A percentile compares a stretch with the other conserved stretches of the same genome.
phyloP scores from a whole-genome alignment of 176 grass and related monocot species.

The Alloteropsis semialata region DNA sequence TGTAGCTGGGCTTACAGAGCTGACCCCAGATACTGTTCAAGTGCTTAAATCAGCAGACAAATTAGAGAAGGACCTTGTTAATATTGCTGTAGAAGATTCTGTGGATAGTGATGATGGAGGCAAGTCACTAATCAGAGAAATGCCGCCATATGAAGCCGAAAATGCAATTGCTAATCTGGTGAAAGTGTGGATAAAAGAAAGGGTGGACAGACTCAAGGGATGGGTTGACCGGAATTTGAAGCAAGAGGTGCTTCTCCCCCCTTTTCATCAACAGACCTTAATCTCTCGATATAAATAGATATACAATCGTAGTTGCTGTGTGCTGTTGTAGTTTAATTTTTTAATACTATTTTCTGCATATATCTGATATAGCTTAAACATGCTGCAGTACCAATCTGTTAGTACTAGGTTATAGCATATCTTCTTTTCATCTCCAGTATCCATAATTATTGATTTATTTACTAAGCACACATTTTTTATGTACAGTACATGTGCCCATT shows the following conservation, averaged over 20 bases:
- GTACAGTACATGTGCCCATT: conserved; percentile 11
- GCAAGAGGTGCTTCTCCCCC: conserved; percentile 67
- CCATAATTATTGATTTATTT: not conserved
- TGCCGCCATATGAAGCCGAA: conserved; percentile 98
- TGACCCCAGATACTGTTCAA: conserved; percentile 88
- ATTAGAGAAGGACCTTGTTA: conserved; percentile 93
- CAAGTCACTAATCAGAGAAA: conserved; percentile 93
- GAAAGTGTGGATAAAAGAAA: conserved; percentile 85
- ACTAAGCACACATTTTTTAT: not conserved
- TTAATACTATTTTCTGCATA: conserved; percentile 18
- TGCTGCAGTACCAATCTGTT: not conserved
- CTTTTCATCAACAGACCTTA: conserved; percentile 11
- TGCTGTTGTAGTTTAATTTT: conserved; percentile 21
- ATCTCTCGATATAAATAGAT: conserved; percentile 20
- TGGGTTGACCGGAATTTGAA: conserved; percentile 95
- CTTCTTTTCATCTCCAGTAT: not conserved
- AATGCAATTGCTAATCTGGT: conserved; percentile 91
- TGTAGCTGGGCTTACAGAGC: conserved; percentile 65
- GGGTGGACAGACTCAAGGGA: conserved; percentile 82
- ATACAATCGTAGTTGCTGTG: not conserved
- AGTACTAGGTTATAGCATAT: not conserved
- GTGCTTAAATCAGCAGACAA: conserved; percentile 96
- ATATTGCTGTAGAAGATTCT: conserved; percentile 96
- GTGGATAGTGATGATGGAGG: conserved; percentile 99
- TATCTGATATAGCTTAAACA: conserved; percentile 5